Base-by-base conservation (phyloP, 495 filamentous ascomycete genomes). In the Bacidia rubella region DNA sequence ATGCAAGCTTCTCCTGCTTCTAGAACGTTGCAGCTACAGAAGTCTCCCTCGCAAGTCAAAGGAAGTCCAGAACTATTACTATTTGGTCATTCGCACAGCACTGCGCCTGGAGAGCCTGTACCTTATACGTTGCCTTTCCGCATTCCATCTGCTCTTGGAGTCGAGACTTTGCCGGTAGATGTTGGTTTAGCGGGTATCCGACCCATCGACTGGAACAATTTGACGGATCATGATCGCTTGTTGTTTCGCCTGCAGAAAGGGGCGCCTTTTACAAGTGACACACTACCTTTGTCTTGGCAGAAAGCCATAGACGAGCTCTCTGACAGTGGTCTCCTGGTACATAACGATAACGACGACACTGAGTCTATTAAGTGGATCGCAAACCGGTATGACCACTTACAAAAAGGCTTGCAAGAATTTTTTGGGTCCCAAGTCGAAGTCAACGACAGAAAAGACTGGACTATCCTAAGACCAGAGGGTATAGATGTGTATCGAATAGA, bases 401-500 rank as follows among this genome's bases (percentile, higher is more conserved):
- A 51, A 40, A 32, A 40, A 21, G 47, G 41, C 26, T 15, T 54
- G 29, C 43, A 50, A 24, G 20, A 17, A 1, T 47, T 21, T 11
- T 58, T 54, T 23, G 26, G 15, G 10, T 39, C 32, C 22, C 42
- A 19, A 2, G 11, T 21, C 15, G 56, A 58, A 46, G 15, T 29
- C 7, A 10, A 17, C 3, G 42, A 47, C 17, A 38, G 42, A 29
- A 48, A 46, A 10, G 52, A 54, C 42, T 54, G 41, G 47, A 54
- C 27, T 3, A 2, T 54, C 3, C 47, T 40, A 9, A 32, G 25
- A 3, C 15, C 29, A 12, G 56, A 58, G 19, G 29, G 11, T 0
- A 47, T 58, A 15, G 52, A 58, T 48, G 41, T 54, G 2, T 58
- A 50, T 29, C 42, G 54, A 17, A 25, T 43, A 17, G 19, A 40